Evolutionary conservation across 805 yeast genomes (phyloP).

Genomic region (Candida nitratophila): DNA sequence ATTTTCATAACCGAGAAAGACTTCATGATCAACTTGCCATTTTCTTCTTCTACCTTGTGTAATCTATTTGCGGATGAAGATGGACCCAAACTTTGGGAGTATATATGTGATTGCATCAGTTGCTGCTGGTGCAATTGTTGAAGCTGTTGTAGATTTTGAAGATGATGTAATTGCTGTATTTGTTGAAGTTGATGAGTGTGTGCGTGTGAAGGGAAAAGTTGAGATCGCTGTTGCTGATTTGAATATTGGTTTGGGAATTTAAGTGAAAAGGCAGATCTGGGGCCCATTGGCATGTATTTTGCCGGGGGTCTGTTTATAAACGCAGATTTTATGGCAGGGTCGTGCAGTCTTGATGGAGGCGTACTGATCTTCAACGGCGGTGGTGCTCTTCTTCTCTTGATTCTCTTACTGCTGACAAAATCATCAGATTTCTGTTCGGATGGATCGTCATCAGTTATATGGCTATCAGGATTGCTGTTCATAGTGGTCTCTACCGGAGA

Average conservation of each 20-base stretch:
- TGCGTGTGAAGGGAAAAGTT: not conserved
- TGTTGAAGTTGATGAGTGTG: not conserved
- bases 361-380: slow-evolving; percentile 10
- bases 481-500: too few species aligned
- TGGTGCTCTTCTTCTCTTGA: slow-evolving; percentile 17
- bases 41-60: slow-evolving; percentile 4
- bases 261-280: not conserved
- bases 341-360: not conserved
- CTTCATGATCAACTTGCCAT: slow-evolving; percentile 4
- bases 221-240: not conserved
- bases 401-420: slow-evolving; percentile 2
- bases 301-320: not conserved
- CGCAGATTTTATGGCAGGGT: slow-evolving; percentile 3
- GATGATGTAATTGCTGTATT: not conserved
- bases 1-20: not conserved
- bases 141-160: not conserved
- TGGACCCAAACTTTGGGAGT: slow-evolving; percentile 4
- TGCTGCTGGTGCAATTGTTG: not conserved
- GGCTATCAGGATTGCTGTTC: too few species aligned
- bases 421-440: too few species aligned
- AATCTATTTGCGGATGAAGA: slow-evolving; percentile 11
- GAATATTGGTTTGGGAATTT: not conserved
- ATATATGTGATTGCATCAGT: not conserved
- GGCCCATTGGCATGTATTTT: not conserved
- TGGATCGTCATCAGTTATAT: too few species aligned